Conservation (phyloP, 495 filamentous ascomycete species). For the Oidiodendron maius region DNA sequence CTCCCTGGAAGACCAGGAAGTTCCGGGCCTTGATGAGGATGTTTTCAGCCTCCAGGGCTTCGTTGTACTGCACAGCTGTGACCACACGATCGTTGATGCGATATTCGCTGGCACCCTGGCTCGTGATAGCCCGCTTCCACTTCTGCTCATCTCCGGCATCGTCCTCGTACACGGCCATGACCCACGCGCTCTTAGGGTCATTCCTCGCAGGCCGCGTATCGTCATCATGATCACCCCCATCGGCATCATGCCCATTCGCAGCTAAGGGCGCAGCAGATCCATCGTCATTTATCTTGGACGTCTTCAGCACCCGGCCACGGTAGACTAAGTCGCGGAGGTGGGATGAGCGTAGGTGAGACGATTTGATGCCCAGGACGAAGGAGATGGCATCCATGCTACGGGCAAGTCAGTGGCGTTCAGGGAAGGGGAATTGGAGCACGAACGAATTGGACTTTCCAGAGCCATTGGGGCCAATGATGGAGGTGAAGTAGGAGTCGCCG, state of each 20-base stretch:
- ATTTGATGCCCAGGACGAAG: conserved; percentile 97
- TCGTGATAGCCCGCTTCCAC: conserved; percentile 94
- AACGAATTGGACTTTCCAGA: conserved; percentile 99
- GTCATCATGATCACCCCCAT: conserved; percentile 50
- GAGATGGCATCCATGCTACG: conserved; percentile 97
- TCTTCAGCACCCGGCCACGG: conserved; percentile 87
- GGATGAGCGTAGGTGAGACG: conserved; percentile 90
- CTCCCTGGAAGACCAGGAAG: conserved; percentile 97
- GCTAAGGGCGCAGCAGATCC: conserved; percentile 59
- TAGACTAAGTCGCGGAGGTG: conserved; percentile 94
- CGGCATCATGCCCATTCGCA: conserved; percentile 48
- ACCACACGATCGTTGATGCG: conserved; percentile 91
- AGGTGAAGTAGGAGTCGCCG: conserved; percentile 98
- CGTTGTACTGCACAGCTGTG: conserved; percentile 87
- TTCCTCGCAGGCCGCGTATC: conserved; percentile 47
- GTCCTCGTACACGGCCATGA: conserved; percentile 98
- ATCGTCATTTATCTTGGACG: conserved; percentile 83
- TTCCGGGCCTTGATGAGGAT: conserved; percentile 97
- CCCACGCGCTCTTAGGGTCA: conserved; percentile 92
- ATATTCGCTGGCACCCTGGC: conserved; percentile 84
- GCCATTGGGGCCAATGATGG: conserved; percentile 98
- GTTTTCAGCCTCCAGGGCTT: conserved; percentile 85
- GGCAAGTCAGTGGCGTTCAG: conserved; percentile 8
- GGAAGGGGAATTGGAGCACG: conserved; percentile 24
- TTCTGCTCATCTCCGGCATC: conserved; percentile 91